phyloP scores from a whole-genome alignment of 1,139 yeast species.

The Chernovozyma aurita region DNA sequence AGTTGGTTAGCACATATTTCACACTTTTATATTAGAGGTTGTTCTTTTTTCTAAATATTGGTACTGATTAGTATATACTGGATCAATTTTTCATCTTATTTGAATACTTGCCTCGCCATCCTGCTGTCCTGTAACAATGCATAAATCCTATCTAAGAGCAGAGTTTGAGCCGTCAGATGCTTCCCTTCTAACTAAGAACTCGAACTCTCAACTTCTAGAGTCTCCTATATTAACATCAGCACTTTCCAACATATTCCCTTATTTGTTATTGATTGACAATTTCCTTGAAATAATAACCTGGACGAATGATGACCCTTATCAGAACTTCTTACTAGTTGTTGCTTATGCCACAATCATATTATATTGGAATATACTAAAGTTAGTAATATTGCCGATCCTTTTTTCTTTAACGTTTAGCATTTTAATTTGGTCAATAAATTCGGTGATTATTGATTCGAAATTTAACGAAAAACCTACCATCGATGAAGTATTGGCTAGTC shows the following conservation, averaged over 20 bases:
- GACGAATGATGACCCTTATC: constrained; percentile 51
- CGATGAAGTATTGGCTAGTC: constrained; percentile 50
- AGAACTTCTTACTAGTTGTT: constrained; percentile 42
- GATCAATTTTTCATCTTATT: too few species aligned
- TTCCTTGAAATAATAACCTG: constrained; percentile 46
- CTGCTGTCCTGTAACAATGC: neutral
- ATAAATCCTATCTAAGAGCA: constrained; percentile 12
- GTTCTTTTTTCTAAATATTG: too few species aligned
- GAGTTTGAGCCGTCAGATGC: constrained; percentile 37
- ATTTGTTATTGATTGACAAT: constrained; percentile 41
- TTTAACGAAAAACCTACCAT: constrained; percentile 49
- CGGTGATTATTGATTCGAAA: constrained; percentile 39
- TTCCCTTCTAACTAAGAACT: constrained; percentile 22
- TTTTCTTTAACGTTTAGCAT: constrained; percentile 33
- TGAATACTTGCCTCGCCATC: too few species aligned
- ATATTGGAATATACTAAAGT: constrained; percentile 40
- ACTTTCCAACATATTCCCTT: constrained; percentile 45
- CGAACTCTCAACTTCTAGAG: constrained; percentile 32
- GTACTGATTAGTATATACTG: too few species aligned
- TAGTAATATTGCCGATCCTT: constrained; percentile 35
- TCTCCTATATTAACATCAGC: constrained; percentile 45
- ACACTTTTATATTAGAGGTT: too few species aligned
- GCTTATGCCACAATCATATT: constrained; percentile 36
- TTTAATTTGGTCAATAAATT: constrained; percentile 43
- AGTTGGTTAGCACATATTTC: too few species aligned